Evolutionary conservation across 306 rosid species (phyloP).

Genomic region (Lathyrus oleraceus): DNA sequence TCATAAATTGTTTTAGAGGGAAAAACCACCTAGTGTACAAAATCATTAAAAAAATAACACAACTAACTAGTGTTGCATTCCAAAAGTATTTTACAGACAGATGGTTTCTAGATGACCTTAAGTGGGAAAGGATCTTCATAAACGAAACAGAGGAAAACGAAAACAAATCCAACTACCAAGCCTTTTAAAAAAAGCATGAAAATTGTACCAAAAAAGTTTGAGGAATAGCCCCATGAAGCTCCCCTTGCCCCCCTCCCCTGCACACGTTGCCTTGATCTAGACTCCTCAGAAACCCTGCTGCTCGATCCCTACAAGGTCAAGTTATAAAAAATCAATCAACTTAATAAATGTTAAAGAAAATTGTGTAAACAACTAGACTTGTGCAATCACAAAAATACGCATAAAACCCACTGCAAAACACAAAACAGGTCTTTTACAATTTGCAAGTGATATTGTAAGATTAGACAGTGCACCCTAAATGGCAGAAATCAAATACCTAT

Average conservation of each 20-base stretch:
- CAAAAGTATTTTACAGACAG: neutral
- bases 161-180: constrained; percentile 15
- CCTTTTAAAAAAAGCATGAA: neutral
- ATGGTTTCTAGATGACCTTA: constrained; percentile 18
- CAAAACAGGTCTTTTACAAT: neutral
- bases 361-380: neutral
- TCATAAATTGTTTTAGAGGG: neutral
- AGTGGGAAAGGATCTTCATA: constrained; percentile 18
- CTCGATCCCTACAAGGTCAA: constrained; percentile 51
- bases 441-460: constrained; percentile 14
- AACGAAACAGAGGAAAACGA: constrained; percentile 13
- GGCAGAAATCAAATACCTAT: neutral
- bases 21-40: neutral
- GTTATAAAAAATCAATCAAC: neutral
- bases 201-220: constrained; percentile 41
- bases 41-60: neutral
- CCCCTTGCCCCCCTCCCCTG: constrained; percentile 65
- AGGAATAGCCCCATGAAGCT: constrained; percentile 58
- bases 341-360: constrained; percentile 1
- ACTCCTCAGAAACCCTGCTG: constrained; percentile 50
- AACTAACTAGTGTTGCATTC: constrained; percentile 15
- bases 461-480: neutral
- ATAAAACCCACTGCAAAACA: constrained; percentile 1
- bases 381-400: neutral
- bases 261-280: constrained; percentile 44